Evolutionary conservation across 2,329 filamentous ascomycete species (phyloP), one percentile per base, ranked within the genome.

Genomic region (Nemania sp.): DNA sequence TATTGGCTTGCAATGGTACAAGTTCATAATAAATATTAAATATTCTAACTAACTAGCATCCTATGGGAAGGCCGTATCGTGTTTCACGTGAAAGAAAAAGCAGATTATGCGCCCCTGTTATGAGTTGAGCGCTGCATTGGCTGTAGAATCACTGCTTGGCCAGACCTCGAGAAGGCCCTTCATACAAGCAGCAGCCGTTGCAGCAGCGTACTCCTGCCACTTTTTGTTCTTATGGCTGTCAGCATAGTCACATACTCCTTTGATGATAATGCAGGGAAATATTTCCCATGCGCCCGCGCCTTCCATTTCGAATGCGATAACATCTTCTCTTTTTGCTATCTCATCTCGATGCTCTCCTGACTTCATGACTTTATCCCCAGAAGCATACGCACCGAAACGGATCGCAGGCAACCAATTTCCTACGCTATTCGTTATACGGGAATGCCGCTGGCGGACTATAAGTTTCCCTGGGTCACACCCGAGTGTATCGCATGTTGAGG

Each of bases 321-420:
- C 59, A 2, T 54, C 55, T 1, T 75, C 67, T 32, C 63, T 26
- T 8, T 63, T 43, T 7, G 80, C 76, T 20, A 82, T 74, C 0
- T 22, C 10, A 62, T 84, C 82, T n/a, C 82, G 77, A 26, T 78
- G 69, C 13, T 72, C 55, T 1, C 77, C 79, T 10, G 78, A 78
- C 38, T 80, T 82, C 67, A 85, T 80, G 0, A 84, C 80, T 2
- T 72, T 74, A 61, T 83, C 77, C 15, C 77, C 80, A 0, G 80
- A 82, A 1, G 75, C 82, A 11, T 83, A 76, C 0, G 68, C 59
- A 0, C 82, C 82, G 45, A 83, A 73, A 55, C 82, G 79, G 0
- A 83, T 62, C 0, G 7, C 65, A 51, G 77, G 77, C 13, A 11
- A 26, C 22, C 24, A 32, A 13, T 35, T 63, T 22, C 66, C 64